Percentiles rank a stretch among this genome's conserved stretches.
These are phyloP conservation scores for Candida tetrigidarum DNA, from an alignment of 1,139 yeast species.

Conservation along the genomic window DNA sequence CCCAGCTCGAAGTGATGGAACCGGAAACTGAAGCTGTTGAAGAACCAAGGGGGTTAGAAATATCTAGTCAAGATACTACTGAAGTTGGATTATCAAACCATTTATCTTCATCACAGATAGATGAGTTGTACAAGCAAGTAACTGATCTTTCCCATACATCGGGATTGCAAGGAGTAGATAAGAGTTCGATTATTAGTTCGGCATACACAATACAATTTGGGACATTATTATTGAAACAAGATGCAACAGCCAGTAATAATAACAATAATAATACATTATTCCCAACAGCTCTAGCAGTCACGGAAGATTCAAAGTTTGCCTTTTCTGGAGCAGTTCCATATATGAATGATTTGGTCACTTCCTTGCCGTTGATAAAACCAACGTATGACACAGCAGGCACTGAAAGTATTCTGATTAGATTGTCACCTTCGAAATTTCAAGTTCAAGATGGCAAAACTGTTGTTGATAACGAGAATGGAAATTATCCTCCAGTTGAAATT, in stretches of 20 bases:
- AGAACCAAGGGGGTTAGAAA: too few species aligned
- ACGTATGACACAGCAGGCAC: conserved; percentile 35
- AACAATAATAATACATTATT: conserved; percentile 7
- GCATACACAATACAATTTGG: conserved; percentile 45
- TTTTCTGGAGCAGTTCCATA: conserved; percentile 51
- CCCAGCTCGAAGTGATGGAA: not conserved
- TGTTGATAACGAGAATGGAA: not conserved
- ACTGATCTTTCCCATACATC: conserved; percentile 18
- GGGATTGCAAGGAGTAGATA: conserved; percentile 18
- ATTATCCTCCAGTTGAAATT: conserved; percentile 58
- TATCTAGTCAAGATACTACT: too few species aligned
- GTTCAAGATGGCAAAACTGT: conserved; percentile 20
- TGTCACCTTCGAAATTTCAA: conserved; percentile 49
- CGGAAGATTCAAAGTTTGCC: conserved; percentile 20
- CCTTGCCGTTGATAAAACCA: conserved; percentile 31
- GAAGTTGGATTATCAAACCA: not conserved
- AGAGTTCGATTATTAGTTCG: conserved; percentile 22
- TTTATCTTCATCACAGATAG: conserved; percentile 11
- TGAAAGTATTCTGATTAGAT: conserved; percentile 48
- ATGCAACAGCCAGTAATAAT: too few species aligned
- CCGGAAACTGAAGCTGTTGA: conserved; percentile 1
- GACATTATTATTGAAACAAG: conserved; percentile 32
- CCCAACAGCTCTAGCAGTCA: conserved; percentile 11
- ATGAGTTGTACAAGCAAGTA: conserved; percentile 20
- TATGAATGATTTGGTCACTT: conserved; percentile 40